These are phyloP conservation scores for Solanum stenotomum DNA, from an alignment of 257 asterid genomes.

Conservation along the genomic window DNA sequence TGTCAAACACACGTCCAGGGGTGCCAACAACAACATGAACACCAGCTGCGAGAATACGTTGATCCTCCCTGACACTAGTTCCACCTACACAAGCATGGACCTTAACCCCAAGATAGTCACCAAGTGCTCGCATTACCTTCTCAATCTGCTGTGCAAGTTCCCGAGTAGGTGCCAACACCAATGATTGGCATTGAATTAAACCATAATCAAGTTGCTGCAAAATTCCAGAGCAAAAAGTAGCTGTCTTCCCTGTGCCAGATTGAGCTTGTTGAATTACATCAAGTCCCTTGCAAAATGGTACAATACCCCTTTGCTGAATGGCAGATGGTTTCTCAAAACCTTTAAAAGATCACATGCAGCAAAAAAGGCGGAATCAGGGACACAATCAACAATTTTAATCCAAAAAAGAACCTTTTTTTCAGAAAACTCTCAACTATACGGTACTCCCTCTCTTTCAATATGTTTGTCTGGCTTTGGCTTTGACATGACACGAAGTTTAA, in stretches of 20 bases:
- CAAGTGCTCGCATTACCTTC: constrained; percentile 84
- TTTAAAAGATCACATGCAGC: not conserved
- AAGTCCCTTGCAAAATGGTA: constrained; percentile 72
- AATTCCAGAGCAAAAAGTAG: constrained; percentile 80
- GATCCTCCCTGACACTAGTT: constrained; percentile 87
- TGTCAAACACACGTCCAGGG: constrained; percentile 88
- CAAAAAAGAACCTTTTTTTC: not conserved
- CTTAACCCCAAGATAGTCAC: constrained; percentile 82
- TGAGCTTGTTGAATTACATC: constrained; percentile 90
- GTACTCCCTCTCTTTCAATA: not conserved
- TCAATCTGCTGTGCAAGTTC: constrained; percentile 82
- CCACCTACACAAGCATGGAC: constrained; percentile 91
- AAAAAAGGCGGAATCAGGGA: not conserved
- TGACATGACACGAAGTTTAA: not conserved
- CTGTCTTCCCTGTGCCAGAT: constrained; percentile 81
- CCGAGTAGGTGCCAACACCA: constrained; percentile 75
- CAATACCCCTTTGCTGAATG: constrained; percentile 86
- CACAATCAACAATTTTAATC: not conserved
- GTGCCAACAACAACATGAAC: constrained; percentile 89
- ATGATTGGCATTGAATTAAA: constrained; percentile 62
- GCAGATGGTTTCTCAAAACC: constrained; percentile 97
- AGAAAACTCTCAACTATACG: not conserved
- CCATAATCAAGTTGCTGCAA: constrained; percentile 69
- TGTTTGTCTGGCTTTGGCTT: not conserved
- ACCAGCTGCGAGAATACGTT: constrained; percentile 60